These are phyloP conservation scores for Violaceomyces palustris DNA, from an alignment of 1,284 basidiomycete species.

Conservation along the genomic window DNA sequence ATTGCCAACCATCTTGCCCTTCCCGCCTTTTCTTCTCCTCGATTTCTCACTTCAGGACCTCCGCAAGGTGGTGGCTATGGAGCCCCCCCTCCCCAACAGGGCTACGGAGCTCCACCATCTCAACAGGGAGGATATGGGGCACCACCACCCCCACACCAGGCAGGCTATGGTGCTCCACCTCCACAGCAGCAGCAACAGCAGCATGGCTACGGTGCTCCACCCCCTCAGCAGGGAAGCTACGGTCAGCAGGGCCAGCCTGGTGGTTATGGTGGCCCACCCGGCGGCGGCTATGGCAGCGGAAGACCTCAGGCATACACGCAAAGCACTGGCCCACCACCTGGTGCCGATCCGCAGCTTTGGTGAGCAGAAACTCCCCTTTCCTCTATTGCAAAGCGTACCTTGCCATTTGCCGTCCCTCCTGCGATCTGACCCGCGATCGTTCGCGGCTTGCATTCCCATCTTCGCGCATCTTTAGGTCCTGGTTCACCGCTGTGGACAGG, in stretches of 20 bases:
- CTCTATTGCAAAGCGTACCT: background rate
- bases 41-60: background rate
- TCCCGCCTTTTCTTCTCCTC: background rate
- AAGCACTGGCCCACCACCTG: conserved; percentile 33
- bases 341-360: conserved; percentile 46
- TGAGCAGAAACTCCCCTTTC: background rate
- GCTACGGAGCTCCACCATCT: conserved; percentile 8
- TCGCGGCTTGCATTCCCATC: background rate
- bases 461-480: conserved; percentile 3
- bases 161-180: conserved; percentile 7
- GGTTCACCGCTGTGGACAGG: conserved; percentile 43
- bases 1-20: too few species aligned
- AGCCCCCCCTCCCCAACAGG: conserved; percentile 10
- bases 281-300: conserved; percentile 3
- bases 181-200: conserved; percentile 1
- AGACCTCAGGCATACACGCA: conserved; percentile 28
- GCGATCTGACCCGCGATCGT: background rate
- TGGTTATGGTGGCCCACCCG: conserved; percentile 5
- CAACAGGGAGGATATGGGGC: conserved; percentile 13
- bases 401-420: background rate
- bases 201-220: conserved; percentile 2
- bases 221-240: conserved; percentile 14
- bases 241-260: conserved; percentile 7
- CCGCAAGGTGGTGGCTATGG: conserved; percentile 6
- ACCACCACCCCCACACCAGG: conserved; percentile 4